Conservation (phyloP, 805 yeast genomes). For the Candida bentonensis region DNA sequence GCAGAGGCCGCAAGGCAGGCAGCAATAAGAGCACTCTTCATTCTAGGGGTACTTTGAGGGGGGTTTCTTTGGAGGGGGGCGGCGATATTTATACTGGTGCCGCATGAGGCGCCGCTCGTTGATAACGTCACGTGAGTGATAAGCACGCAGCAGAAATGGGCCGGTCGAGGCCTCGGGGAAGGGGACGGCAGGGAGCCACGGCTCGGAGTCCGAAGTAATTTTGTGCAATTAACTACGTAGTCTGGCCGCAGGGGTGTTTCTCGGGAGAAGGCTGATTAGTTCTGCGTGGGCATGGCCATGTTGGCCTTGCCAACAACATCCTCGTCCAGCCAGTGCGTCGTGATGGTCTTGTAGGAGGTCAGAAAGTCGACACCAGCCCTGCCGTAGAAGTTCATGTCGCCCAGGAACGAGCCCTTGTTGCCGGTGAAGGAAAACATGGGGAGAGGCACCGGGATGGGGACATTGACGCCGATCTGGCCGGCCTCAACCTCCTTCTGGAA, state of each 20-base stretch:
- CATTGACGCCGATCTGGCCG: slow-evolving; percentile 68
- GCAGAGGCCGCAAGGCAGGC: background rate
- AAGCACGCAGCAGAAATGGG: too few species aligned
- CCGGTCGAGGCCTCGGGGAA: too few species aligned
- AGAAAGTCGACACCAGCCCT: slow-evolving; percentile 59
- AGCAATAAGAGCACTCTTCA: background rate
- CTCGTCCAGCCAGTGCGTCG: slow-evolving; percentile 49
- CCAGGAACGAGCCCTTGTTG: slow-evolving; percentile 58
- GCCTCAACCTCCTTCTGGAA: slow-evolving; percentile 55
- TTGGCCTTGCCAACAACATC: slow-evolving; percentile 38
- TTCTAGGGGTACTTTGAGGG: background rate
- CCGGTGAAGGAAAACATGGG: slow-evolving; percentile 77
- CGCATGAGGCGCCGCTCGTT: too few species aligned
- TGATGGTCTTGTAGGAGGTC: slow-evolving; percentile 65
- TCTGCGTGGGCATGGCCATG: slow-evolving; percentile 57
- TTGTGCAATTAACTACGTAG: too few species aligned
- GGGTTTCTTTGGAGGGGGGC: too few species aligned
- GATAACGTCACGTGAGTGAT: too few species aligned
- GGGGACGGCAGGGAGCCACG: too few species aligned
- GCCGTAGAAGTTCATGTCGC: slow-evolving; percentile 70
- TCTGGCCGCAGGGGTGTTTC: too few species aligned
- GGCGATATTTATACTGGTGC: too few species aligned
- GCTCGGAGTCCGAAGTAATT: too few species aligned
- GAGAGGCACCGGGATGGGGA: slow-evolving; percentile 69
- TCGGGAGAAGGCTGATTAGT: too few species aligned